Evolutionary conservation across 202 grass and related monocot genomes (phyloP), one percentile per base, ranked within the genome.

Genomic region (Panicum hallii): DNA sequence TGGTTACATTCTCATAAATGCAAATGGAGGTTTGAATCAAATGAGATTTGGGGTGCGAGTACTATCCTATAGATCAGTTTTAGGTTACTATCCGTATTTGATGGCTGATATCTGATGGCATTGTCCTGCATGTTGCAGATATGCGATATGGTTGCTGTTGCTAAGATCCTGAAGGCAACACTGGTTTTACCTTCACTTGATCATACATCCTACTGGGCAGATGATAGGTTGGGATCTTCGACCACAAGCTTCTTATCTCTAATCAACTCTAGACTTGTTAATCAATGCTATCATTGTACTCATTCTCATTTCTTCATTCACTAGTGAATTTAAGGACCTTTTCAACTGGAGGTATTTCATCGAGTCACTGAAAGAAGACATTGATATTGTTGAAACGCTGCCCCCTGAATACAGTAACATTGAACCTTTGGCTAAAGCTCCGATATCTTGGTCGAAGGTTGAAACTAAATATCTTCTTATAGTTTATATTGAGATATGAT

Each of bases 31-130:
- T 74, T 80, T 99, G 84, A 99, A 99, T 85, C 96, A 99, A 89
- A 99, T 99, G 96, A 92, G 96, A 92, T 99, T 99, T 83, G 96
- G 96, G 96, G 96, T 99, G n/a, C 79, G 93, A 88, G 54, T 88
- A 84, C 87, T 87, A 69, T 72, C 73, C 48, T 83, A 64, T 78
- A 50, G 45, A 67, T 92, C 78, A 14, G 60, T 67, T 66, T 73
- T 82, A 57, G 23, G 49, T 47, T 81, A 12, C 19, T 71, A 75
- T 81, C 54, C 32, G 46, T 81, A 75, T 68, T 43, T 43, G 49
- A 72, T 78, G 49, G 6, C 9, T 83, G 49, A 45, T 61, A 84
- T 67, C 50, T 84, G 79, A 86, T 78, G 75, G 34, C 57, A 60
- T 4, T 49, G 12, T 36, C 82, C 67, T 84, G 83, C 82, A 71